Base-by-base conservation (phyloP, 2,329 filamentous ascomycete genomes). In the Apiospora saccharicola region DNA sequence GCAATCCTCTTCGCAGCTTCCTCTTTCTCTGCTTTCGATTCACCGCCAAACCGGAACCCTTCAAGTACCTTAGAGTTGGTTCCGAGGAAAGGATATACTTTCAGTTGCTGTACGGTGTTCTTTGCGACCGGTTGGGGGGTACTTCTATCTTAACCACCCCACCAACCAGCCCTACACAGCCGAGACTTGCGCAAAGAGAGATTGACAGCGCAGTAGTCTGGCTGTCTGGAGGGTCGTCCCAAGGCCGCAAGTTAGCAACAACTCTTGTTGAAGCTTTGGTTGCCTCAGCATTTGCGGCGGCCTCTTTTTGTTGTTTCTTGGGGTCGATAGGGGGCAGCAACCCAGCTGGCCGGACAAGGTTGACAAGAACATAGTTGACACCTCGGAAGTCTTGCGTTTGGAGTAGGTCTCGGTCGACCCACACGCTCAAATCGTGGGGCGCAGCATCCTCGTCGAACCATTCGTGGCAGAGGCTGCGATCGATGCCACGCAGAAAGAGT, bases 111-210 rank as follows among this genome's bases (percentile, higher is more conserved):
- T 6, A 94, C 85, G 0, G 90, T 86, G 53, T 89, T 90, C 72
- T 90, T 90, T 7, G 91, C 86, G n/a, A 94, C 84, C 70, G 92
- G 93, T 53, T 88, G 85, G 19, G 94, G 0, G 96, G 95, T 13
- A 93, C 91, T 79, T 98, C 95, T 43, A 99, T 87, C 74, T 96
- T 94, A 71, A 98, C 89, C 57, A 98, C 90, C 0, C 95, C 94
- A 16, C 96, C 96, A 13, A 97, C 93, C 70, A 97, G 88, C 1
- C 90, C 91, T 51, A 90, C 85, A 70, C 90, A 91, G 2, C 91
- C 92, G 30, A 99, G 86, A 0, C 93, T 89, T 43, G 89, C 89
- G 81, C 94, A 97, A 8, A 99, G 85, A 4, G 91, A 83, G 0
- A 91, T 89, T 1, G 96, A 98, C 34, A 99, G 85, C 0, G 94